These are phyloP conservation scores for Colletotrichum lindemuthianum DNA, from an alignment of 2,329 filamentous ascomycete genomes.

Conservation along the genomic window DNA sequence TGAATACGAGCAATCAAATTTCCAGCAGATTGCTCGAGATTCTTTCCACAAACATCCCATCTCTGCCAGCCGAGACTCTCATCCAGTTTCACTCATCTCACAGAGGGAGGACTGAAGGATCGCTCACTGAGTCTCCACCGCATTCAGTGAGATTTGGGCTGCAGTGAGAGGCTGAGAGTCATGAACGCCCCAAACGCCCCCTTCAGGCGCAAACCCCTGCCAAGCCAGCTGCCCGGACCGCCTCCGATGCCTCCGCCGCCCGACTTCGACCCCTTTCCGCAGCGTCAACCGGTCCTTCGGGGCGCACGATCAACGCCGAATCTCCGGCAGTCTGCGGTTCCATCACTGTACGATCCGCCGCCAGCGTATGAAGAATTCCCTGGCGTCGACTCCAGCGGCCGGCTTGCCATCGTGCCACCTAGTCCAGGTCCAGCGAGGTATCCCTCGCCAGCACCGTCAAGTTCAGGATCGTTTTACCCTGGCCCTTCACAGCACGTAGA, in stretches of 20 bases:
- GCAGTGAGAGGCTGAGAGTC: slow-evolving; percentile 16
- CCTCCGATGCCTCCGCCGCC: slow-evolving; percentile 33
- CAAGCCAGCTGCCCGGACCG: slow-evolving; percentile 24
- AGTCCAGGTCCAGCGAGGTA: not conserved
- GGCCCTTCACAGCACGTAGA: slow-evolving; percentile 4
- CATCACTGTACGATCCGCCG: slow-evolving; percentile 19
- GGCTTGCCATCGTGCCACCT: slow-evolving; percentile 5
- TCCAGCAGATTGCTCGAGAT: not conserved
- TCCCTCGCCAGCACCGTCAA: slow-evolving; percentile 2
- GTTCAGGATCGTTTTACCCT: slow-evolving; percentile 1
- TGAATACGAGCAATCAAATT: slow-evolving; percentile 4
- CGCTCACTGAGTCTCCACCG: not conserved
- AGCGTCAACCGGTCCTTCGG: slow-evolving; percentile 17
- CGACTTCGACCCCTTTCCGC: slow-evolving; percentile 31
- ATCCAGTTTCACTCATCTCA: not conserved
- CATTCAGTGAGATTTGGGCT: not conserved
- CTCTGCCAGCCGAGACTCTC: not conserved
- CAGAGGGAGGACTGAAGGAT: not conserved
- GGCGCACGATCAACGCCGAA: slow-evolving; percentile 31
- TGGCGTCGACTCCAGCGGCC: slow-evolving; percentile 9
- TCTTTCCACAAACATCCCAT: not conserved
- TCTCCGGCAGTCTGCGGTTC: slow-evolving; percentile 16
- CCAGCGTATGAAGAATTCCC: slow-evolving; percentile 32
- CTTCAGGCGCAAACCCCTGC: slow-evolving; percentile 33
- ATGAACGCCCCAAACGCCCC: slow-evolving; percentile 20